phyloP scores from a whole-genome alignment of 1,284 basidiomycete genomes.

The Hemileia vastatrix region DNA sequence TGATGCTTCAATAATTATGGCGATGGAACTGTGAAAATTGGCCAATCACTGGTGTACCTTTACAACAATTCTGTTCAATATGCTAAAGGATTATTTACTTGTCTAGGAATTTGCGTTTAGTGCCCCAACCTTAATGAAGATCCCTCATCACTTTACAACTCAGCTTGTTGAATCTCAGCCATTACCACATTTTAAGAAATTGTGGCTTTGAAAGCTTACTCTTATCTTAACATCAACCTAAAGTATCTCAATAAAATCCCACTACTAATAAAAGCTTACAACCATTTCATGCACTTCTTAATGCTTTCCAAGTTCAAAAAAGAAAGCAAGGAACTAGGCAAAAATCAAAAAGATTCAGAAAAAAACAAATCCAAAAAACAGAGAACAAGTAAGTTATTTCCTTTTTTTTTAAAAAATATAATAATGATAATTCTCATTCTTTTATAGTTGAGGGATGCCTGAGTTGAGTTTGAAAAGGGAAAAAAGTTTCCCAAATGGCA shows the following conservation, averaged over 20 bases:
- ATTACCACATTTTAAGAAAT: neutral
- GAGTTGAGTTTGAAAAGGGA: neutral
- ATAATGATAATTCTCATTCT: too few relatives aligned
- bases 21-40: too few relatives aligned
- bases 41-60: too few relatives aligned
- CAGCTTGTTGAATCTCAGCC: neutral
- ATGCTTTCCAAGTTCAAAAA: neutral
- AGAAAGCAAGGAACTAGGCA: conserved; percentile 1
- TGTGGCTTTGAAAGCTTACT: too few relatives aligned
- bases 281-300: conserved; percentile 11
- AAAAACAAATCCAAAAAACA: conserved; percentile 4
- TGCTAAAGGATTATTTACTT: neutral
- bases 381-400: conserved; percentile 1
- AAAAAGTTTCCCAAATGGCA: conserved; percentile 10
- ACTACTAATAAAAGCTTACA: too few relatives aligned
- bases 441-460: neutral
- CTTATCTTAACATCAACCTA: too few relatives aligned
- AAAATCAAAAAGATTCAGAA: neutral
- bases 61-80: too few relatives aligned
- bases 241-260: too few relatives aligned
- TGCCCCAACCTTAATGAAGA: neutral
- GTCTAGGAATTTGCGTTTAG: neutral
- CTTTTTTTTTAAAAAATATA: too few relatives aligned
- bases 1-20: too few relatives aligned
- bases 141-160: neutral